Base-by-base conservation (phyloP, 2,329 filamentous ascomycete genomes). In the Nothophaeocryptopus gaeumannii region DNA sequence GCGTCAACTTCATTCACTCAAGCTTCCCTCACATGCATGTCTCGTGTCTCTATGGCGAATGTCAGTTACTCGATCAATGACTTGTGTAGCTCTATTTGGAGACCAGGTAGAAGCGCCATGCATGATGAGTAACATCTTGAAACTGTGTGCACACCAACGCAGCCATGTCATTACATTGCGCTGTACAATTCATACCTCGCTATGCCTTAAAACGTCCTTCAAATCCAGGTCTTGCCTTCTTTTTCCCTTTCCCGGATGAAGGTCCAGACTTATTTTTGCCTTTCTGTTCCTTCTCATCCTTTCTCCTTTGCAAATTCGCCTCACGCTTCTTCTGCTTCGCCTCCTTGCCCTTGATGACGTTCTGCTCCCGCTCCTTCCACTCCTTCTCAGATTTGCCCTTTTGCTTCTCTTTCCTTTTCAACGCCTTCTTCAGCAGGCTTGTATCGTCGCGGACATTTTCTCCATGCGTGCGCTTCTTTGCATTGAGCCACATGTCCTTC, bases 351-450 rank as follows among this genome's bases (percentile, higher is more conserved):
- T 76, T 74, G 39, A 70, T 62, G 1, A 78, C 72, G 29, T 67
- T 70, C 31, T 72, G 71, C 14, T 72, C 62, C 12, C 75, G 63
- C 50, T 77, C 74, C 47, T 72, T 72, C 75, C 93, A 97, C 65
- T 93, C 89, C 66, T 86, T 85, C 69, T 89, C 89, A 67, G 88
- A 95, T 82, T 93, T 95, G 72, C 85, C 86, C 82, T 96, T 97
- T 45, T 81, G 76, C 59, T 85, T 83, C 64, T 96, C 89, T 75
- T 96, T 95, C 59, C 92, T 84, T 79, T 96, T 96, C 59, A 97
- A 77, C 0, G 91, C 88, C 78, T 96, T 96, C 78, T 96, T 96
- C 26, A 99, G 78, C 49, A 96, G 73, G 39, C 81, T 83, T 56
- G 89, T 89, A 68, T 96, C 89, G 65, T 97, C 90, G 53, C 83